Conservation (phyloP, 78 protist species). For the Dictyostelium intermedium region DNA sequence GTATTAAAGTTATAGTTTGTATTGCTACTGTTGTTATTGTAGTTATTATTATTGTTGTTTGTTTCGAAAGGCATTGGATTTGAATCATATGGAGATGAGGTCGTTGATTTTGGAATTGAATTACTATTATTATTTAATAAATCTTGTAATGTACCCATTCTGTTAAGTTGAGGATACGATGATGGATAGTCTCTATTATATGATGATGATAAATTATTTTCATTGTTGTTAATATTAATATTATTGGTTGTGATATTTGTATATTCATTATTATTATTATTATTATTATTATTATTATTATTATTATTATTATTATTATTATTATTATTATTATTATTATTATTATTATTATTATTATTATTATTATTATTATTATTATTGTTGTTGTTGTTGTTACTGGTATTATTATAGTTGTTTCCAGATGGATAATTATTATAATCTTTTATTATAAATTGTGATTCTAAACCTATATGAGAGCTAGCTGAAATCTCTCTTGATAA, state of each 20-base stretch:
- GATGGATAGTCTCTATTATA: neutral
- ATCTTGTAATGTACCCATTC: slow-evolving; percentile 20
- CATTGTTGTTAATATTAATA: neutral
- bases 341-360: neutral
- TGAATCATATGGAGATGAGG: neutral
- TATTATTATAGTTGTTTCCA: neutral
- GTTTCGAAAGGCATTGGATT: neutral
- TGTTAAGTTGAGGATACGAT: neutral
- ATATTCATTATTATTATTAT: neutral
- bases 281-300: neutral
- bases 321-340: neutral
- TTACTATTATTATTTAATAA: neutral
- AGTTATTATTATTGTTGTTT: neutral
- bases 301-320: neutral
- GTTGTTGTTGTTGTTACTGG: neutral
- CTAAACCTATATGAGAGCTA: slow-evolving; percentile 59
- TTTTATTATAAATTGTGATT: slow-evolving; percentile 72
- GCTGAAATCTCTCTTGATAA: slow-evolving; percentile 21
- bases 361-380: neutral
- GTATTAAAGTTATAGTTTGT: neutral
- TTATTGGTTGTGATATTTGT: too few species aligned
- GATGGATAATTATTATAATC: slow-evolving; percentile 37
- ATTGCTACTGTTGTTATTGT: neutral
- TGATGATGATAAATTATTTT: neutral
- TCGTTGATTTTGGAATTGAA: neutral